These are phyloP conservation scores for Sporothrix dimorphospora DNA, from an alignment of 2,329 filamentous ascomycete species.

Conservation along the genomic window DNA sequence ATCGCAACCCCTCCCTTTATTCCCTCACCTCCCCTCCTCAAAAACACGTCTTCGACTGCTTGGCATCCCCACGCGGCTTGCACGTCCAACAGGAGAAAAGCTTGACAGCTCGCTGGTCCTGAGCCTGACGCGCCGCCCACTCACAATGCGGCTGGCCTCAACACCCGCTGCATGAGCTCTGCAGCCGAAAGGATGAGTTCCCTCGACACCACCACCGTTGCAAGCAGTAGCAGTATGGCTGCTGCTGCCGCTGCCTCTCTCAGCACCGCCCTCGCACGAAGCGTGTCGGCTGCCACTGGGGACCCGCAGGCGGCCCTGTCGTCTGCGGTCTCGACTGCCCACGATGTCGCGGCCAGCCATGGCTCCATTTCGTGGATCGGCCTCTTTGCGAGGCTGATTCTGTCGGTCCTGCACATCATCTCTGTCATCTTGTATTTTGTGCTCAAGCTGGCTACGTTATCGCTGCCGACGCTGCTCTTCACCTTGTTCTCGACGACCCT, in stretches of 20 bases:
- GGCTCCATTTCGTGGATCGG: conserved; percentile 60
- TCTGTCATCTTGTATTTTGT: conserved; percentile 73
- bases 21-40: background rate
- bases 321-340: conserved; percentile 46
- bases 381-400: conserved; percentile 57
- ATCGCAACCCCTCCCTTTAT: background rate
- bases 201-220: background rate
- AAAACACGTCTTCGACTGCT: background rate
- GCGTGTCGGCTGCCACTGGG: conserved; percentile 27
- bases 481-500: conserved; percentile 87
- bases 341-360: conserved; percentile 44
- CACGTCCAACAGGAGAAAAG: background rate
- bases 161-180: conserved; percentile 30
- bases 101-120: conserved; percentile 11
- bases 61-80: conserved; percentile 13
- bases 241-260: conserved; percentile 29
- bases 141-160: conserved; percentile 28
- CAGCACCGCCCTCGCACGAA: conserved; percentile 38
- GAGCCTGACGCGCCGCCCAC: conserved; percentile 7
- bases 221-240: conserved; percentile 25
- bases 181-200: conserved; percentile 33
- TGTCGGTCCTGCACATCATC: conserved; percentile 58
- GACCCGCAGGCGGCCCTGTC: conserved; percentile 40
- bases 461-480: conserved; percentile 85
- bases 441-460: conserved; percentile 84